Evolutionary conservation across 495 filamentous ascomycete genomes (phyloP), one percentile per base, ranked within the genome.

Genomic region (Tuber brumale): DNA sequence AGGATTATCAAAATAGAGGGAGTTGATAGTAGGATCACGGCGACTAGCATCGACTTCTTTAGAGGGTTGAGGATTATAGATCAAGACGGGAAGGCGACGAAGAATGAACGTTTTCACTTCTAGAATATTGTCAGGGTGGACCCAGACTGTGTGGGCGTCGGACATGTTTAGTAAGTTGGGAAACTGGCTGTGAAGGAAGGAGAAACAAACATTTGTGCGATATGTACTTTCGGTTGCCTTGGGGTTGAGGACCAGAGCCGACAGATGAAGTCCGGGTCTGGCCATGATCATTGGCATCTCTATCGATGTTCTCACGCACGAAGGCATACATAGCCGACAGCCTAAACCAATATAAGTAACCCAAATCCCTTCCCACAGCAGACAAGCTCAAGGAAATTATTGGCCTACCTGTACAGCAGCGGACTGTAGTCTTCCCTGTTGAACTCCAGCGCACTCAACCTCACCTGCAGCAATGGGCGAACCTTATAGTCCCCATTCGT

Each of bases 301-400:
- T 86, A 72, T 94, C 89, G 70, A 97, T 85, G 57, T 91, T 90
- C 84, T 97, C 92, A 42, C 93, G 91, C 74, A 95, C 91, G 83
- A 97, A 97, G 72, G 91, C 94, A 84, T 97, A 97, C 94, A 98
- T 97, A 77, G 93, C 89, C 19, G 95, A 97, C 57, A 98, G 87
- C 61, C 89, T 87, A 72, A 35, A 73, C 43, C 18, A 69, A 72
- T 61, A 51, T 75, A 12, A 76, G 46, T 19, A 76, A 42, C 27
- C 57, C n/a, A 61, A 31, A 31, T 31, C n/a, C n/a, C 57, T 31
- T 16, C 12, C 12, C n/a, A 31, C 57, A 27, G 66, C 39, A 72
- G 70, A 57, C 27, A 61, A 70, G n/a, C 39, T 35, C 66, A n/a
- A n/a, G 75, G 51, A 61, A 23, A 35, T 37, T 66, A 75, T 74